Conservation (phyloP, 2,329 filamentous ascomycete species). For the Aspergillus sp. region DNA sequence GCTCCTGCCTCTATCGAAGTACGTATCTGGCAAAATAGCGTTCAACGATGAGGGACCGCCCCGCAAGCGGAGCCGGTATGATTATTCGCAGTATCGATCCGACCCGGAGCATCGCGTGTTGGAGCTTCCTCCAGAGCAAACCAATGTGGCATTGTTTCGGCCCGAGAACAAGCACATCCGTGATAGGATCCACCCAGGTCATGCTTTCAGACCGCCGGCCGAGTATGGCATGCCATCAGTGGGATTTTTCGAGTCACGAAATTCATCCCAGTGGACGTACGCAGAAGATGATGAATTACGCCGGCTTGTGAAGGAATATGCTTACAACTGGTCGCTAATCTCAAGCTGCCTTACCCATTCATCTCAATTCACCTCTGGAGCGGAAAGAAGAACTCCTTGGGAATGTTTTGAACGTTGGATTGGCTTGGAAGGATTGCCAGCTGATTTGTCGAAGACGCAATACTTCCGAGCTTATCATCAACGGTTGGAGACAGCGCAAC, state of each 20-base stretch:
- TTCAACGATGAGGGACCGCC: slow-evolving; percentile 66
- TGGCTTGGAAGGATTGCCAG: slow-evolving; percentile 81
- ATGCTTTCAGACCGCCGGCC: slow-evolving; percentile 89
- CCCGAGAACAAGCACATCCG: slow-evolving; percentile 86
- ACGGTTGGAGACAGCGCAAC: slow-evolving; percentile 62
- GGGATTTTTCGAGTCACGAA: slow-evolving; percentile 83
- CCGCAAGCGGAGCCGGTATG: slow-evolving; percentile 77
- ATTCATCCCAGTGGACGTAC: slow-evolving; percentile 86
- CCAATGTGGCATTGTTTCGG: slow-evolving; percentile 81
- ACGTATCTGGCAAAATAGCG: slow-evolving; percentile 75
- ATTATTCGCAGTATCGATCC: slow-evolving; percentile 72
- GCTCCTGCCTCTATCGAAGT: slow-evolving; percentile 84
- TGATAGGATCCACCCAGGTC: slow-evolving; percentile 84
- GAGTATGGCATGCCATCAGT: slow-evolving; percentile 89
- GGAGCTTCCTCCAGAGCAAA: slow-evolving; percentile 66
- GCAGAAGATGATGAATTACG: slow-evolving; percentile 89
- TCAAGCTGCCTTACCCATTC: slow-evolving; percentile 73
- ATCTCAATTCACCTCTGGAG: slow-evolving; percentile 77
- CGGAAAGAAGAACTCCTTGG: slow-evolving; percentile 91
- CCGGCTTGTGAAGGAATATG: slow-evolving; percentile 81
- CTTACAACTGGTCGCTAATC: slow-evolving; percentile 97
- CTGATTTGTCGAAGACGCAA: slow-evolving; percentile 91
- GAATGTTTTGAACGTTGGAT: slow-evolving; percentile 99
- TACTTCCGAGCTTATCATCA: slow-evolving; percentile 81
- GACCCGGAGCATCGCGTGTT: slow-evolving; percentile 54